Evolutionary conservation across 257 asterid genomes (phyloP).

Genomic region (Salvia splendens): DNA sequence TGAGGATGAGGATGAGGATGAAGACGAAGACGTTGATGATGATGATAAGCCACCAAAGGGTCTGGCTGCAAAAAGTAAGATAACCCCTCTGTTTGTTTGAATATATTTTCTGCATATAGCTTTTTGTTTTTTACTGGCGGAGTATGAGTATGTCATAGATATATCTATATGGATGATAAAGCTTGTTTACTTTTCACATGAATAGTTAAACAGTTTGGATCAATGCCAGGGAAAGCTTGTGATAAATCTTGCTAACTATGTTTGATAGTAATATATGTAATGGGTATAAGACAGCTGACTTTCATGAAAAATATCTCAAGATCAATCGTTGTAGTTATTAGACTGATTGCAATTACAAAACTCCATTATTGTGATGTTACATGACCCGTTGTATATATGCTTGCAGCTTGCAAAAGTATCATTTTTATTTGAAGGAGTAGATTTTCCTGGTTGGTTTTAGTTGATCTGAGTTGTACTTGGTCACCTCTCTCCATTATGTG

Average conservation of each 20-base stretch:
- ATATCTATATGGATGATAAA: constrained; percentile 2
- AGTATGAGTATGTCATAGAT: constrained; percentile 16
- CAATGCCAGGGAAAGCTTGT: background rate
- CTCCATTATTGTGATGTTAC: background rate
- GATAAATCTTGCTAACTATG: background rate
- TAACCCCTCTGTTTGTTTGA: constrained; percentile 18
- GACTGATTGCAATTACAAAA: background rate
- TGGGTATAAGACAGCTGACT: background rate
- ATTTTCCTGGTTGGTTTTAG: constrained; percentile 18
- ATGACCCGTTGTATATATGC: background rate
- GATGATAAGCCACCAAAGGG: constrained; percentile 63
- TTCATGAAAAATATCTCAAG: background rate
- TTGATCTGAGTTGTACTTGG: constrained; percentile 3
- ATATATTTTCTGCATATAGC: constrained; percentile 10
- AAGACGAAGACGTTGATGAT: constrained; percentile 39
- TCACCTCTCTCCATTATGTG: background rate
- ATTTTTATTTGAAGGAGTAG: constrained; percentile 9
- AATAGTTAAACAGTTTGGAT: background rate
- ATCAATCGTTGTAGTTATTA: background rate
- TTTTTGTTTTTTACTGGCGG: background rate
- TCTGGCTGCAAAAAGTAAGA: constrained; percentile 73
- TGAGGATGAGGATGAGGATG: constrained; percentile 53
- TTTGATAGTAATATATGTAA: background rate
- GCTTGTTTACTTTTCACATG: background rate
- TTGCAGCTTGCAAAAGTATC: constrained; percentile 6